These are phyloP conservation scores for Lipomyces lipofer DNA, from an alignment of 805 yeast genomes.

Conservation along the genomic window DNA sequence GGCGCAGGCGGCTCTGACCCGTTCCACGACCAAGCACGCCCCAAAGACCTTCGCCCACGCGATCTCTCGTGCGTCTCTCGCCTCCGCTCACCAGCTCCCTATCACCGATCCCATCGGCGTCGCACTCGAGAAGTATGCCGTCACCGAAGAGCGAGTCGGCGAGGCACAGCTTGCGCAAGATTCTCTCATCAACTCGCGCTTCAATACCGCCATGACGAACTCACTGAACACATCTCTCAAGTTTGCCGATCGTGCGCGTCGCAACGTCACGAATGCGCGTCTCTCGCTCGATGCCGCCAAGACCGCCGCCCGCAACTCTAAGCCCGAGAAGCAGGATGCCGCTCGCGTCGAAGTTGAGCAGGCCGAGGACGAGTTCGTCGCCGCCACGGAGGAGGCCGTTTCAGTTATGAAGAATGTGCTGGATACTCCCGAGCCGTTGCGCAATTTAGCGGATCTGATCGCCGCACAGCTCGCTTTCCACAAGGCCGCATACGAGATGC, in stretches of 20 bases:
- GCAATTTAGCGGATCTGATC: constrained; percentile 65
- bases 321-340: constrained; percentile 68
- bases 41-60: constrained; percentile 87
- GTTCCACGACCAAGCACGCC: constrained; percentile 50
- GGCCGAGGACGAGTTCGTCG: constrained; percentile 86
- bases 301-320: constrained; percentile 50
- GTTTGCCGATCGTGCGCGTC: constrained; percentile 68
- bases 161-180: constrained; percentile 83
- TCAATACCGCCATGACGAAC: constrained; percentile 65
- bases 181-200: constrained; percentile 64
- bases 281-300: constrained; percentile 79
- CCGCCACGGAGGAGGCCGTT: constrained; percentile 85
- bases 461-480: constrained; percentile 80
- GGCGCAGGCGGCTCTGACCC: constrained; percentile 70
- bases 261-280: constrained; percentile 74
- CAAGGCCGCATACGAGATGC: constrained; percentile 68
- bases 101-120: constrained; percentile 56
- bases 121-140: constrained; percentile 66
- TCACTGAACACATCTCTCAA: constrained; percentile 61
- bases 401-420: constrained; percentile 78
- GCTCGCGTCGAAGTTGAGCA: constrained; percentile 75
- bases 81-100: constrained; percentile 47
- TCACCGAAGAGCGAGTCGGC: constrained; percentile 71
- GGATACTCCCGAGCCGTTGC: constrained; percentile 66
- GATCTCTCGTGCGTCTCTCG: constrained; percentile 70